These are phyloP conservation scores for Dendrobium nobile DNA, from an alignment of 106 monocot species.

Conservation along the genomic window DNA sequence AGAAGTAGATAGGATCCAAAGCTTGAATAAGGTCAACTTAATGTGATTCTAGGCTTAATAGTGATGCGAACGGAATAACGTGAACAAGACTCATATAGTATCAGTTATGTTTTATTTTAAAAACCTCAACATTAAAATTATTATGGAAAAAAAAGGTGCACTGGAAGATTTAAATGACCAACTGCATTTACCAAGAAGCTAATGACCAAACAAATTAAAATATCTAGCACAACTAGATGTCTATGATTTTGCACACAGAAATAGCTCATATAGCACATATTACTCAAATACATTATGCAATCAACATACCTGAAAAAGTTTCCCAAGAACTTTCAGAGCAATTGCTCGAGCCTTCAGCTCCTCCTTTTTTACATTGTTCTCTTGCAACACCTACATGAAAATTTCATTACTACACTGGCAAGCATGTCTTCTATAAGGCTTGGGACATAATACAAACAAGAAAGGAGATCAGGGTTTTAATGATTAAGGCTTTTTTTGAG, in stretches of 20 bases:
- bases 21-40: neutral
- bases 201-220: conserved; percentile 1
- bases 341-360: conserved; percentile 57
- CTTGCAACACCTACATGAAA: conserved; percentile 53
- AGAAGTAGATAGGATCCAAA: neutral
- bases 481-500: neutral
- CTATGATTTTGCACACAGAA: neutral
- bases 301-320: conserved; percentile 48
- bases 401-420: neutral
- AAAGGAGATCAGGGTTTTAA: neutral
- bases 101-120: neutral
- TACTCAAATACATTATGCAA: neutral
- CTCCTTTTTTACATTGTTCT: conserved; percentile 62
- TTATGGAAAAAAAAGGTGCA: neutral
- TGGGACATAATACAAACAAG: neutral
- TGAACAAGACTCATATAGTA: neutral
- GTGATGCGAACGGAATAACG: neutral
- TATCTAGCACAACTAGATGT: neutral
- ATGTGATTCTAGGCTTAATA: too few relatives aligned
- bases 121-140: neutral
- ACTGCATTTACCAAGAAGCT: neutral
- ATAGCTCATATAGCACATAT: neutral
- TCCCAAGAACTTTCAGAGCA: conserved; percentile 73
- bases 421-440: neutral
- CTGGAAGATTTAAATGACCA: neutral